phyloP scores from a whole-genome alignment of 805 yeast genomes.

The Saturnispora sekii region DNA sequence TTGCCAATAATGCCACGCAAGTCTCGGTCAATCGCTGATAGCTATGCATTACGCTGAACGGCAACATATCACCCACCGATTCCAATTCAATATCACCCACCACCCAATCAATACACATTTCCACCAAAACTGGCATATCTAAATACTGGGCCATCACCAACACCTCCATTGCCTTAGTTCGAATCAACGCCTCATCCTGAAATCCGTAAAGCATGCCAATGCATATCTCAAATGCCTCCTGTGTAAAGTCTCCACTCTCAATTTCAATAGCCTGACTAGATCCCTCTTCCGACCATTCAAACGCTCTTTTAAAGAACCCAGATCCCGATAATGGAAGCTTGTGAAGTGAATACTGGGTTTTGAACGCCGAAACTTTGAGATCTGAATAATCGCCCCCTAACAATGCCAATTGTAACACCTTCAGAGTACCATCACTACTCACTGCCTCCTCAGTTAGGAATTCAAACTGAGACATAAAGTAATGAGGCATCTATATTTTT shows the following conservation, averaged over 20 bases:
- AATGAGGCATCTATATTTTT: background rate
- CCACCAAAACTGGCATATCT: constrained; percentile 37
- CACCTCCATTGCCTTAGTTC: constrained; percentile 30
- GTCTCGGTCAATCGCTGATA: constrained; percentile 8
- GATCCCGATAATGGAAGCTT: constrained; percentile 35
- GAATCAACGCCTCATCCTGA: constrained; percentile 25
- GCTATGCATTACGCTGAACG: constrained; percentile 3
- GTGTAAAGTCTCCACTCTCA: constrained; percentile 33
- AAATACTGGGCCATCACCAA: constrained; percentile 43
- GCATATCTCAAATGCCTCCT: constrained; percentile 39
- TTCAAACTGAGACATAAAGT: background rate
- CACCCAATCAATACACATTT: constrained; percentile 19
- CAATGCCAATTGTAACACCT: constrained; percentile 26
- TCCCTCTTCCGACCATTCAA: constrained; percentile 32
- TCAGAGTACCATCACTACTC: background rate
- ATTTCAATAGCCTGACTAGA: constrained; percentile 4
- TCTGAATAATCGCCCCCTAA: constrained; percentile 39
- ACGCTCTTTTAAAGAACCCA: constrained; percentile 38
- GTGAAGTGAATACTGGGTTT: constrained; percentile 35
- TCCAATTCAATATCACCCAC: constrained; percentile 3
- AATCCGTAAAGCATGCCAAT: constrained; percentile 40
- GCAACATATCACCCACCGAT: constrained; percentile 3
- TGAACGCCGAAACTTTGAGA: constrained; percentile 39
- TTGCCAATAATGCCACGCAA: constrained; percentile 23
- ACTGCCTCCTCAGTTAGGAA: background rate